phyloP scores from a whole-genome alignment of 352 stramenopile genomes.

The Globisporangium emineosum region DNA sequence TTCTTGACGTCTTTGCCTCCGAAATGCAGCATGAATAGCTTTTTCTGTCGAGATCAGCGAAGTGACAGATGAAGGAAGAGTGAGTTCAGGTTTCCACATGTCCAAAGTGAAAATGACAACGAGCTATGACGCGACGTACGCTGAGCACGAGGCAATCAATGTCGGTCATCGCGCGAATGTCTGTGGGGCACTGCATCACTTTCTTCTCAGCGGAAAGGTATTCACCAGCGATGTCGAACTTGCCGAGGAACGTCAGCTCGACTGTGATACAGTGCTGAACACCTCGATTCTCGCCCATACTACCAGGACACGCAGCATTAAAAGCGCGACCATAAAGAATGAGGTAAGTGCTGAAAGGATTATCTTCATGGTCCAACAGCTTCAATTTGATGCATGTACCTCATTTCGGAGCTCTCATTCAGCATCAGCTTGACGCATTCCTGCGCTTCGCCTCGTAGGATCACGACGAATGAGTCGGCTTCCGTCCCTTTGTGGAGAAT shows the following conservation, averaged over 20 bases:
- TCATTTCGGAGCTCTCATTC: conserved; percentile 56
- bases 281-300: conserved; percentile 52
- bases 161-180: conserved; percentile 71
- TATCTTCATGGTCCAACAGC: neutral
- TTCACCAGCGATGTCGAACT: conserved; percentile 80
- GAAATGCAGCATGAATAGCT: conserved; percentile 76
- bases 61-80: neutral
- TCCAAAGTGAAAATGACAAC: neutral
- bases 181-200: conserved; percentile 54
- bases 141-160: conserved; percentile 73
- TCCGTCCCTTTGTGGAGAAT: conserved; percentile 70
- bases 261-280: conserved; percentile 68
- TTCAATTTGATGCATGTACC: conserved; percentile 21
- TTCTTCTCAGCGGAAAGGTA: conserved; percentile 78
- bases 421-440: conserved; percentile 66
- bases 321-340: too few relatives aligned
- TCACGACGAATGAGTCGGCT: conserved; percentile 75
- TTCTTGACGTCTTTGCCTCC: conserved; percentile 60
- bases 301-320: too few relatives aligned
- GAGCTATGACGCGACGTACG: conserved; percentile 27
- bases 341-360: neutral
- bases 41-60: conserved; percentile 32
- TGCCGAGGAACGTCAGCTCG: conserved; percentile 74
- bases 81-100: neutral
- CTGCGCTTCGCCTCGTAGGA: conserved; percentile 68